phyloP scores from a whole-genome alignment of 306 rosid species.

The Betula pendula region DNA sequence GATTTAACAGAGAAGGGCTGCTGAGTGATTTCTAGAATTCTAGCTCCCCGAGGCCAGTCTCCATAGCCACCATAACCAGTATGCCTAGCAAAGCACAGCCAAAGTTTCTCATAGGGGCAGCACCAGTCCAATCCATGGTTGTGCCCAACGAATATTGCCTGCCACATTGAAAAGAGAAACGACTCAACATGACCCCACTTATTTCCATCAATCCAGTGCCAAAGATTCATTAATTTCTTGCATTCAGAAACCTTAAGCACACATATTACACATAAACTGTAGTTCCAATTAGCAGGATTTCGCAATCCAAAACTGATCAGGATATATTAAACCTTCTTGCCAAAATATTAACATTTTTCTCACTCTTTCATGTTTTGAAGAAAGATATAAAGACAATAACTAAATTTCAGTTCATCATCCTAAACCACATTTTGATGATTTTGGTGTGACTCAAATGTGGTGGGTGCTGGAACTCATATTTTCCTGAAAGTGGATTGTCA shows the following conservation, averaged over 20 bases:
- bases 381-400: background rate
- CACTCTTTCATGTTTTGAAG: background rate
- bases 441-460: background rate
- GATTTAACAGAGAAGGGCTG: constrained; percentile 63
- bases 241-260: background rate
- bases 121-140: constrained; percentile 93
- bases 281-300: background rate
- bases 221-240: background rate
- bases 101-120: constrained; percentile 62
- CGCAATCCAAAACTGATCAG: background rate
- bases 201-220: background rate
- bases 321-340: background rate
- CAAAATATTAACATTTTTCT: background rate
- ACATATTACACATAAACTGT: background rate
- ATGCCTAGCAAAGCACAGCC: constrained; percentile 81
- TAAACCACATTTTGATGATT: background rate
- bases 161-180: constrained; percentile 30
- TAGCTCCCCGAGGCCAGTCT: constrained; percentile 69
- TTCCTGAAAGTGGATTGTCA: background rate
- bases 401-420: background rate
- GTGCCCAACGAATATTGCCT: constrained; percentile 90
- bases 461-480: background rate
- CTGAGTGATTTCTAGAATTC: constrained; percentile 53
- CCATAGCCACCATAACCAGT: constrained; percentile 87
- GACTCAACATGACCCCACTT: background rate